These are phyloP conservation scores for Ogataea hybrid DNA, from an alignment of 1,139 yeast genomes.

Conservation along the genomic window DNA sequence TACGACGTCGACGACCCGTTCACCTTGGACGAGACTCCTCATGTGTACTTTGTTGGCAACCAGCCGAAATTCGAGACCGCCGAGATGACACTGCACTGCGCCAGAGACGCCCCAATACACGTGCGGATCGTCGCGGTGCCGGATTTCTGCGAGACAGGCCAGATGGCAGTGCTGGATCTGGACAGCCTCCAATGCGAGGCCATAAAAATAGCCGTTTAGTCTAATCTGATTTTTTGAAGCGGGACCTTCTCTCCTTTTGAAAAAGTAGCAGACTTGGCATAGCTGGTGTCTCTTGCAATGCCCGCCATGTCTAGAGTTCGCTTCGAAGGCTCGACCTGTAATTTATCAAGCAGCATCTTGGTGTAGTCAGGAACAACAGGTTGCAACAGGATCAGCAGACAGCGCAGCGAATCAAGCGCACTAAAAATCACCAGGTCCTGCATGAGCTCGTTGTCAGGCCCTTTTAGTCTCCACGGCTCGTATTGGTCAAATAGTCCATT, in stretches of 20 bases:
- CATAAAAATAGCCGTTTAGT: slow-evolving; percentile 4
- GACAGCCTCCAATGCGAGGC: slow-evolving; percentile 50
- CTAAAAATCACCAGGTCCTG: slow-evolving; percentile 57
- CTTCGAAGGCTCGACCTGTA: slow-evolving; percentile 47
- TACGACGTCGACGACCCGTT: slow-evolving; percentile 81
- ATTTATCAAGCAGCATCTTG: slow-evolving; percentile 54
- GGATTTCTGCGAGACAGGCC: slow-evolving; percentile 60
- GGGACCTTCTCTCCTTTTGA: slow-evolving; percentile 38
- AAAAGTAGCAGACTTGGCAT: slow-evolving; percentile 41
- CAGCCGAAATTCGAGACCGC: slow-evolving; percentile 57
- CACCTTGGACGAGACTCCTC: slow-evolving; percentile 73
- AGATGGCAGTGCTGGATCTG: slow-evolving; percentile 67
- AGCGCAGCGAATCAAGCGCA: slow-evolving; percentile 71
- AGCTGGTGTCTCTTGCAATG: slow-evolving; percentile 47
- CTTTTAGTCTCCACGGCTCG: slow-evolving; percentile 39
- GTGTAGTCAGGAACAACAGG: slow-evolving; percentile 75
- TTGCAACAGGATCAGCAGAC: slow-evolving; percentile 60
- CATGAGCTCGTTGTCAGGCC: slow-evolving; percentile 24
- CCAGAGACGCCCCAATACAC: slow-evolving; percentile 30
- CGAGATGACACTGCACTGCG: slow-evolving; percentile 32
- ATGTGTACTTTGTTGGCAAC: slow-evolving; percentile 83
- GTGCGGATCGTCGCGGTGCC: slow-evolving; percentile 71
- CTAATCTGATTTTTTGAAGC: slow-evolving; percentile 30
- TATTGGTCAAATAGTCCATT: slow-evolving; percentile 60
- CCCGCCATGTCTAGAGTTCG: slow-evolving; percentile 40